Conservation (phyloP, 192 early-diverging fungal genomes). For the Phlyctochytrium arcticum region DNA sequence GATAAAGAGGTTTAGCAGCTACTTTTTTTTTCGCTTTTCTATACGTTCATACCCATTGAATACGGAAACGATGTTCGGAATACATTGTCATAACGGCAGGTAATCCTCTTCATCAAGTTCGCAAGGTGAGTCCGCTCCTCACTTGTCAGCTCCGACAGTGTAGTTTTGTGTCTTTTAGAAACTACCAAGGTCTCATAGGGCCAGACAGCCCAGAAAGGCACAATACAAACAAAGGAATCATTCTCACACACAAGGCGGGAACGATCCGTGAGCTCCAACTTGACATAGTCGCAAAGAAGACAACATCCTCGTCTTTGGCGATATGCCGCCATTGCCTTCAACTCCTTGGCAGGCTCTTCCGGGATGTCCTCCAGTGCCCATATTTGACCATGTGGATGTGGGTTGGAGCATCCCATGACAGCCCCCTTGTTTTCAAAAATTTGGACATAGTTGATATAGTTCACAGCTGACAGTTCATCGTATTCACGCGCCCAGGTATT, state of each 20-base stretch:
- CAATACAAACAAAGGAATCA: conserved; percentile 71
- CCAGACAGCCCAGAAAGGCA: conserved; percentile 98
- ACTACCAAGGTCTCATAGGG: conserved; percentile 92
- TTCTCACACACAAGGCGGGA: conserved; percentile 77
- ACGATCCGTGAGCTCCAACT: conserved; percentile 48
- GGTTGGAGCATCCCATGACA: conserved; percentile 95
- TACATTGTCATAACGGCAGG: conserved; percentile 88
- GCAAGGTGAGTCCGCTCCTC: conserved; percentile 65
- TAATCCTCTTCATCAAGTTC: conserved; percentile 67
- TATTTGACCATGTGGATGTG: conserved; percentile 88
- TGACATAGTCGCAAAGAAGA: conserved; percentile 80
- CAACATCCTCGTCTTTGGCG: conserved; percentile 53
- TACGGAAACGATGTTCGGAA: conserved; percentile 92
- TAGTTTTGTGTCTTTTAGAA: conserved; percentile 57
- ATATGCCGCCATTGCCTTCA: conserved; percentile 62
- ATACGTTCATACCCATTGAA: conserved; percentile 79
- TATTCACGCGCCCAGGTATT: conserved; percentile 70
- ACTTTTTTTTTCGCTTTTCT: too few relatives aligned
- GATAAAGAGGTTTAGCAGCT: background rate
- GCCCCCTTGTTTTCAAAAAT: conserved; percentile 98
- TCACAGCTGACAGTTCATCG: conserved; percentile 43
- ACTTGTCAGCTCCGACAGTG: conserved; percentile 32
- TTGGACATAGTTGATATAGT: conserved; percentile 75
- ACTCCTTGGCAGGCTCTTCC: conserved; percentile 71
- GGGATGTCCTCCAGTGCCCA: conserved; percentile 88